Conservation (phyloP, 1,284 basidiomycete species). For the Exobasidium rhododendri region DNA sequence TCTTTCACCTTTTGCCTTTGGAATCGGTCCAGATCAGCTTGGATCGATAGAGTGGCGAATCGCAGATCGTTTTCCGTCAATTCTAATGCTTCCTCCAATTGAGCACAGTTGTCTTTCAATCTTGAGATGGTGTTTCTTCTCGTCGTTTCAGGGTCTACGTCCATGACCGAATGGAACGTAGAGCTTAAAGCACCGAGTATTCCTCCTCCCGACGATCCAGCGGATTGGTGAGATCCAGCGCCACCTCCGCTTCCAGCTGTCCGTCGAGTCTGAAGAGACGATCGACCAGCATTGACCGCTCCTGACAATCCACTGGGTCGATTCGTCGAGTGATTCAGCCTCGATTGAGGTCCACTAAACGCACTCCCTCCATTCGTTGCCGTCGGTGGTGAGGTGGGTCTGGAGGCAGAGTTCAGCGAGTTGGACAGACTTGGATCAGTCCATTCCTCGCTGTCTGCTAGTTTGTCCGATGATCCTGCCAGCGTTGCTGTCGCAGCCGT, state of each 20-base stretch:
- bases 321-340: constrained; percentile 14
- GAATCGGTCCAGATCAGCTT: constrained; percentile 95
- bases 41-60: constrained; percentile 91
- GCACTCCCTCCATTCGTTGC: constrained; percentile 12
- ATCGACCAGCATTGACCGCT: background rate
- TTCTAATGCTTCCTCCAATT: constrained; percentile 47
- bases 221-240: constrained; percentile 9
- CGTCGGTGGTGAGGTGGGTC: constrained; percentile 4
- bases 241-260: constrained; percentile 2
- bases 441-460: constrained; percentile 13
- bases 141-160: constrained; percentile 93
- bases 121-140: constrained; percentile 87
- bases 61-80: constrained; percentile 65
- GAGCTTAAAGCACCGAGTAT: constrained; percentile 88
- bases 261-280: background rate
- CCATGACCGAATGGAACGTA: constrained; percentile 95
- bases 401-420: background rate
- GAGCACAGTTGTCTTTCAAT: constrained; percentile 77
- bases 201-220: constrained; percentile 58
- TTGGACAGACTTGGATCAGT: constrained; percentile 7
- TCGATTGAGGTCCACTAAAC: constrained; percentile 8
- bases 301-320: constrained; percentile 10
- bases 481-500: background rate
- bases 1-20: constrained; percentile 98
- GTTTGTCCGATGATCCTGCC: constrained; percentile 2